Percentiles rank a stretch among this genome's conserved stretches.
phyloP scores from a whole-genome alignment of 495 filamentous ascomycete species.

The Copromyces sp. region DNA sequence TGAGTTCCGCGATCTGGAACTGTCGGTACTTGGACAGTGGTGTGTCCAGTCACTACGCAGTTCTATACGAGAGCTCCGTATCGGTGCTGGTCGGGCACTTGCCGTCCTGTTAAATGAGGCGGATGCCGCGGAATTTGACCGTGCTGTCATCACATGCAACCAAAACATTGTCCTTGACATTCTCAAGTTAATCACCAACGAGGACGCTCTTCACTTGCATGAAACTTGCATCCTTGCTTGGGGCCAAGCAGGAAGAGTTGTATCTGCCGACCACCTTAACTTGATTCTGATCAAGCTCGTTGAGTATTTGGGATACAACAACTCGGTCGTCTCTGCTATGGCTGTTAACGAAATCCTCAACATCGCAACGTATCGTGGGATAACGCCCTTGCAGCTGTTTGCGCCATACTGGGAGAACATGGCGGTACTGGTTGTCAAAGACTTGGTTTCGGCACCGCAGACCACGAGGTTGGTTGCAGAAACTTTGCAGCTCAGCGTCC shows the following conservation, averaged over 20 bases:
- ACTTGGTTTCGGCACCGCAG: constrained; percentile 68
- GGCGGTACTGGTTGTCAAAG: constrained; percentile 68
- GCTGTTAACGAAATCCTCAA: constrained; percentile 63
- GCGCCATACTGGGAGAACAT: constrained; percentile 80
- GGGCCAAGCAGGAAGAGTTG: constrained; percentile 60
- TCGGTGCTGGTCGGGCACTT: constrained; percentile 53
- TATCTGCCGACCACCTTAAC: constrained; percentile 65
- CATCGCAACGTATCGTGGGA: constrained; percentile 51
- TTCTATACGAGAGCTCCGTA: constrained; percentile 73
- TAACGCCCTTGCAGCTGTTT: constrained; percentile 57
- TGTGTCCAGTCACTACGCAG: constrained; percentile 72
- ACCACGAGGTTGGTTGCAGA: constrained; percentile 73
- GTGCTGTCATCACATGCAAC: constrained; percentile 45
- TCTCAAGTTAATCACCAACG: constrained; percentile 59
- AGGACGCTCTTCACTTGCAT: constrained; percentile 50
- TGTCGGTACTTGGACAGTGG: constrained; percentile 61
- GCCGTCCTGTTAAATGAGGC: constrained; percentile 51
- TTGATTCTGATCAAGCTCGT: constrained; percentile 73
- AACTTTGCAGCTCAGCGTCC: constrained; percentile 59
- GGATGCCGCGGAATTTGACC: constrained; percentile 29
- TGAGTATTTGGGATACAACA: constrained; percentile 77
- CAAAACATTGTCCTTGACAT: constrained; percentile 55
- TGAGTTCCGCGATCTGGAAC: constrained; percentile 53
- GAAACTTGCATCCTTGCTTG: constrained; percentile 81
- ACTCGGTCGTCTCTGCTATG: constrained; percentile 63